Percentiles rank a stretch among this genome's conserved stretches.
Conservation (phyloP, 129 eudicot species). For the Solidago caesia region DNA sequence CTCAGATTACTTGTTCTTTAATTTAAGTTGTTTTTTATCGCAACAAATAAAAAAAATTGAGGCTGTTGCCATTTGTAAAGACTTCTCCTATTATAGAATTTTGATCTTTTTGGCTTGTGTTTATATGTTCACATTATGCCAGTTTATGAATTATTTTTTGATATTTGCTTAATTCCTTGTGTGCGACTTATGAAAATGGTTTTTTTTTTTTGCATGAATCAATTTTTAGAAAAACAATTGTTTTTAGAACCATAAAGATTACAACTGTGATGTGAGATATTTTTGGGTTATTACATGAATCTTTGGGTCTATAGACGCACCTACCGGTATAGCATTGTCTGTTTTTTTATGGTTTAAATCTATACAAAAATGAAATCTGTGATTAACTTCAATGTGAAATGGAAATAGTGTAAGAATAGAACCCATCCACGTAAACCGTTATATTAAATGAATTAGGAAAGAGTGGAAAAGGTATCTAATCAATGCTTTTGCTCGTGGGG, state of each 20-base stretch:
- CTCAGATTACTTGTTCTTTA: too few relatives aligned
- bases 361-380: too few relatives aligned
- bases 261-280: too few relatives aligned
- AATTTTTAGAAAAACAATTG: background rate
- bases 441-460: background rate
- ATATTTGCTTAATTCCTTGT: background rate
- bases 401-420: constrained; percentile 4
- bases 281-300: too few relatives aligned
- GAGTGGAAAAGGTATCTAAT: background rate
- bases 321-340: too few relatives aligned
- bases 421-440: constrained; percentile 7
- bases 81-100: too few relatives aligned
- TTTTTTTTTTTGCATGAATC: background rate
- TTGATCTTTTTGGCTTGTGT: background rate
- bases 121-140: background rate
- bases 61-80: too few relatives aligned
- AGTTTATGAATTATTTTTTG: background rate
- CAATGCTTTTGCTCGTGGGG: background rate
- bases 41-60: too few relatives aligned
- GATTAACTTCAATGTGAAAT: background rate
- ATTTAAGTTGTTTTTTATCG: too few relatives aligned
- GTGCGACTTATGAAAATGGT: background rate
- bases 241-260: background rate
- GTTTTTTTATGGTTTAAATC: background rate
- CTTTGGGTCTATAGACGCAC: too few relatives aligned